A percentile compares a stretch with the other conserved stretches of the same genome.
Evolutionary conservation across 257 asterid species (phyloP).

Genomic region (Voacanga thouarsii): DNA sequence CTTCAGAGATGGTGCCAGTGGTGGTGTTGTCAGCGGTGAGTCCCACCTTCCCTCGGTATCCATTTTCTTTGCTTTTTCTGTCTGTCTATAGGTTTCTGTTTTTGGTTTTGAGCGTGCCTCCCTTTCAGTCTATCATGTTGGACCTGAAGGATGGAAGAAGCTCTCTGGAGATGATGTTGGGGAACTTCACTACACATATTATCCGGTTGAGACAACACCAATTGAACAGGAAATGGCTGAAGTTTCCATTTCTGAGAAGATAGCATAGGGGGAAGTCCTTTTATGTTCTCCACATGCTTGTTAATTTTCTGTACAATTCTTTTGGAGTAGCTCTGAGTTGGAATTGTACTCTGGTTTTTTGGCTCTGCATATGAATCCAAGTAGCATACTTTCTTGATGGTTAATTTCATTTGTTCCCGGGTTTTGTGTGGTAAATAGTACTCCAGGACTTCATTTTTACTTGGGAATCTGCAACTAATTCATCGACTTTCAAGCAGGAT

Average conservation of each 20-base stretch:
- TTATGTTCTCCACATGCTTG: neutral
- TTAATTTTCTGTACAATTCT: neutral
- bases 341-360: neutral
- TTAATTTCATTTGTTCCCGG: neutral
- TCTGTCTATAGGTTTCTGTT: constrained; percentile 8
- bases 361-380: neutral
- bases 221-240: constrained; percentile 89
- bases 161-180: constrained; percentile 93
- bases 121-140: constrained; percentile 71
- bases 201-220: constrained; percentile 60
- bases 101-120: neutral
- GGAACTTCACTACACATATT: constrained; percentile 72
- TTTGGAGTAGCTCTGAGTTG: neutral
- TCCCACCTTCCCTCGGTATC: neutral
- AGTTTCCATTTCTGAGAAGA: constrained; percentile 37
- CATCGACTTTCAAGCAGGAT: too few species aligned
- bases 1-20: constrained; percentile 90
- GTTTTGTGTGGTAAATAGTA: neutral
- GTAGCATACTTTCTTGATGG: neutral
- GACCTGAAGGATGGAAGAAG: constrained; percentile 87
- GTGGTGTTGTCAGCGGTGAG: constrained; percentile 84
- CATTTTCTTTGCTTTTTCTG: neutral
- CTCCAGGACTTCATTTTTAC: too few species aligned
- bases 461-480: too few species aligned
- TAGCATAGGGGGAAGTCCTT: neutral